Conservation (phyloP, 2,329 filamentous ascomycete species). For the Aspergillus viridinutans region DNA sequence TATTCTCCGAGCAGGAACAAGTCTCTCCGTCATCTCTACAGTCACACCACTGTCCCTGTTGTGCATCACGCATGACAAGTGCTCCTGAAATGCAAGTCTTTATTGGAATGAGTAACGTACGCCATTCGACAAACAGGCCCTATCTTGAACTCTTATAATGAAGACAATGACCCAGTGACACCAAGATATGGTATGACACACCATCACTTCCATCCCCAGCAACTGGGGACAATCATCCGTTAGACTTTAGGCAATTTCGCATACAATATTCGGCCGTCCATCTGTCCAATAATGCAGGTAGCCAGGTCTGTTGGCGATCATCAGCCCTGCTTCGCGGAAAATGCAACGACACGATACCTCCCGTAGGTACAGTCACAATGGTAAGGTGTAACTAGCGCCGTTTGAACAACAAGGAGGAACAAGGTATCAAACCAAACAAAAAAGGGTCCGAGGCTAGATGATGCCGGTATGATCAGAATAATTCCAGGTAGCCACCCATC, state of each 20-base stretch:
- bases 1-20: not conserved
- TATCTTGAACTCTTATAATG: not conserved
- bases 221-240: not conserved
- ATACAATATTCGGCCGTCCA: not conserved
- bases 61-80: not conserved
- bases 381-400: conserved; percentile 7
- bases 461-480: not conserved
- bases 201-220: not conserved
- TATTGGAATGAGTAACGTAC: not conserved
- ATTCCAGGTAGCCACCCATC: not conserved
- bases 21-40: not conserved
- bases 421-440: conserved; percentile 1
- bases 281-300: not conserved
- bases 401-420: conserved; percentile 4
- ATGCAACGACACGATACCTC: conserved; percentile 19
- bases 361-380: conserved; percentile 5
- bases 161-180: not conserved
- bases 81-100: not conserved
- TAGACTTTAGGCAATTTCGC: not conserved
- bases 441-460: conserved; percentile 1
- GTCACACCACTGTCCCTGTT: not conserved
- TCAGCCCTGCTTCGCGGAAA: conserved; percentile 15
- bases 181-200: not conserved
- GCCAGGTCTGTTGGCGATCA: conserved; percentile 1
- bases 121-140: not conserved